Conservation (phyloP, 306 rosid species). For the Gastrolobium villosum region DNA sequence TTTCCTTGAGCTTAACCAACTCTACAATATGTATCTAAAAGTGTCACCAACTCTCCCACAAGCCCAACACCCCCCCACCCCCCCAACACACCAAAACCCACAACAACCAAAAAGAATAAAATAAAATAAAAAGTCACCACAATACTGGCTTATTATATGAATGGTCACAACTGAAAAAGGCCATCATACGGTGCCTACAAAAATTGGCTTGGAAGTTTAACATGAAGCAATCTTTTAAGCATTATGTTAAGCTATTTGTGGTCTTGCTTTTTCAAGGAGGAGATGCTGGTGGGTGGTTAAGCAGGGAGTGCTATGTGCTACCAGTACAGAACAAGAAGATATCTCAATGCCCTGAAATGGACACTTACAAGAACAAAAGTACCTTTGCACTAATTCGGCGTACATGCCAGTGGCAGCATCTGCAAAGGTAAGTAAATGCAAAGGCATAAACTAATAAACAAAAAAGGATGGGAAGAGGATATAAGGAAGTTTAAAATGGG, state of each 20-base stretch:
- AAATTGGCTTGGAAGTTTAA: constrained; percentile 5
- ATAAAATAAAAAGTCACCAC: not conserved
- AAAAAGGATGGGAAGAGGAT: constrained; percentile 30
- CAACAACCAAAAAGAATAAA: not conserved
- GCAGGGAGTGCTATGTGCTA: not conserved
- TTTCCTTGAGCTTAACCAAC: constrained; percentile 24
- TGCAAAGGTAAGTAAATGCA: constrained; percentile 49
- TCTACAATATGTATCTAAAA: constrained; percentile 7
- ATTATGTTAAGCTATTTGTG: not conserved
- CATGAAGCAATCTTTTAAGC: not conserved
- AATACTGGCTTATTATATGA: not conserved
- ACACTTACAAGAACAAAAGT: constrained; percentile 40
- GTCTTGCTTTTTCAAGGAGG: not conserved
- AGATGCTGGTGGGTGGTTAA: not conserved
- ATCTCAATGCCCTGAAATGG: constrained; percentile 31
- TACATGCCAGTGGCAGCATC: constrained; percentile 96
- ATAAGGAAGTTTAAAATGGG: constrained; percentile 17
- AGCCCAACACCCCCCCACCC: not conserved
- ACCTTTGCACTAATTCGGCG: constrained; percentile 85
- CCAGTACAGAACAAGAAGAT: constrained; percentile 6
- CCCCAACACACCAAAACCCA: too few relatives aligned
- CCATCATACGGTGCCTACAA: constrained; percentile 3
- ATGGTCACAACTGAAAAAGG: not conserved
- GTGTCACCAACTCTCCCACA: not conserved
- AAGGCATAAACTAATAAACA: constrained; percentile 33